Conservation (phyloP, 371 early-diverging fungal genomes). For the Nematocida ausubeli region DNA sequence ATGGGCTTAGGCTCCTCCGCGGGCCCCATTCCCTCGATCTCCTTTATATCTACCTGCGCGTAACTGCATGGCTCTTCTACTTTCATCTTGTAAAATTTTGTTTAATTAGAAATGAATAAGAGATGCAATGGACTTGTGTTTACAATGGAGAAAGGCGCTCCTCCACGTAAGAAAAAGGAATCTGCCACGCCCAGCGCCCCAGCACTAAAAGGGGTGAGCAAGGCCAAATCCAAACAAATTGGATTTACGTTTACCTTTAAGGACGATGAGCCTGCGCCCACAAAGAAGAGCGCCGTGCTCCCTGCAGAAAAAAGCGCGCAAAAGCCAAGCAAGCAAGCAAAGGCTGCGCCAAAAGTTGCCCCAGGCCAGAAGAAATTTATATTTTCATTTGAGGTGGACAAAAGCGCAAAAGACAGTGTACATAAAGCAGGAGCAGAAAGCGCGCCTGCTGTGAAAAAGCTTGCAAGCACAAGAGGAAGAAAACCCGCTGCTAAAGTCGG, state of each 20-base stretch:
- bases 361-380: neutral
- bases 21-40: neutral
- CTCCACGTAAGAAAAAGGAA: neutral
- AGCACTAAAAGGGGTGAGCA: neutral
- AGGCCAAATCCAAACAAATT: slow-evolving; percentile 9
- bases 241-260: neutral
- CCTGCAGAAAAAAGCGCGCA: neutral
- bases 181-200: neutral
- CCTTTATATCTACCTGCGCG: neutral
- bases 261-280: neutral
- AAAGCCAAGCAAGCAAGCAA: neutral
- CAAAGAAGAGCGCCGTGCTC: neutral
- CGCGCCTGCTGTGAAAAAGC: no score
- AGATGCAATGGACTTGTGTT: slow-evolving; percentile 52
- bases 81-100: slow-evolving; percentile 42
- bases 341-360: neutral
- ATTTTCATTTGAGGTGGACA: neutral
- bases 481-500: no score
- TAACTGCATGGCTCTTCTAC: neutral
- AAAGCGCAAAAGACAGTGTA: neutral
- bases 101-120: slow-evolving; percentile 37
- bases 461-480: no score
- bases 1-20: slow-evolving; percentile 11
- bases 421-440: no score
- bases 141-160: neutral